Conservation (phyloP, 805 yeast species). For the Yamadazyma takamatsuzukensis region DNA sequence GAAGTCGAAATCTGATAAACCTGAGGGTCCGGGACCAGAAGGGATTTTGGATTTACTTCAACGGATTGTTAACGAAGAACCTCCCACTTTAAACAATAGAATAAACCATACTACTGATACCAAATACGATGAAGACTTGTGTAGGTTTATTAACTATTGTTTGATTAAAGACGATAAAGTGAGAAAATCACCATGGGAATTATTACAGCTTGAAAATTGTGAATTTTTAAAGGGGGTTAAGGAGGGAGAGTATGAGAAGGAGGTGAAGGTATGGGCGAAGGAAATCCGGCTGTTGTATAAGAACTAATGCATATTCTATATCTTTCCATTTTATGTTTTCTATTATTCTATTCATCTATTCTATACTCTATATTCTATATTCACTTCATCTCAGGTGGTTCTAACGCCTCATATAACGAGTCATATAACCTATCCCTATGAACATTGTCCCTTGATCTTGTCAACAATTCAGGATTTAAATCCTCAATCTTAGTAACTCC, state of each 20-base stretch:
- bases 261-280: constrained; percentile 41
- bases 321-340: neutral
- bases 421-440: constrained; percentile 12
- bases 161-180: constrained; percentile 62
- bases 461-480: constrained; percentile 40
- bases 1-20: constrained; percentile 18
- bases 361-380: too few species aligned
- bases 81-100: constrained; percentile 58
- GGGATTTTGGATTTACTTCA: constrained; percentile 89
- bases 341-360: too few species aligned
- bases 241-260: constrained; percentile 30
- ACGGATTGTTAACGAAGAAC: constrained; percentile 88
- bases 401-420: constrained; percentile 11
- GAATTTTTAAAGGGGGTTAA: constrained; percentile 28
- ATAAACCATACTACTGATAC: constrained; percentile 23
- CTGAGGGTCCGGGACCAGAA: constrained; percentile 47
- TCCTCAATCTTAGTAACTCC: constrained; percentile 63
- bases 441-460: constrained; percentile 19
- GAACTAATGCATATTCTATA: constrained; percentile 1
- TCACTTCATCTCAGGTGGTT: constrained; percentile 4
- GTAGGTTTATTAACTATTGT: constrained; percentile 71
- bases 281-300: constrained; percentile 23
- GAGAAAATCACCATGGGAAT: constrained; percentile 71
- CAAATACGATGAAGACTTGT: constrained; percentile 45
- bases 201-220: constrained; percentile 32